phyloP scores from a whole-genome alignment of 2,329 filamentous ascomycete genomes.

The Lasiodiplodia citricola region DNA sequence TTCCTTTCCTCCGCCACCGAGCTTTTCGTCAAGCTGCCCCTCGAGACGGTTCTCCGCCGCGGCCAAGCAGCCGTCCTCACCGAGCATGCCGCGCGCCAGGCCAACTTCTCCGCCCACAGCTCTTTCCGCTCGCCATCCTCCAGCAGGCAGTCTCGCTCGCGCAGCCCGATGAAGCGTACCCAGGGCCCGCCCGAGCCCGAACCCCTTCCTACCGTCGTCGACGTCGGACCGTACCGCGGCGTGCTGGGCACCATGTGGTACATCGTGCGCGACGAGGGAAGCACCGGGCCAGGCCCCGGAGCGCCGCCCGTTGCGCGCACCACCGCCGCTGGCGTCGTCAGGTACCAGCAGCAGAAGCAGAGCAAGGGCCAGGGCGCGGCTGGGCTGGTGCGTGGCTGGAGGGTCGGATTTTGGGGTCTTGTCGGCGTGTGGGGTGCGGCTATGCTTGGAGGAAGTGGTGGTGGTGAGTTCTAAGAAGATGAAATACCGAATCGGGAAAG shows the following conservation, averaged over 20 bases:
- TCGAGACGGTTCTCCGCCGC: constrained; percentile 89
- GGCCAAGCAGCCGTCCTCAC: constrained; percentile 75
- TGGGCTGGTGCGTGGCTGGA: constrained; percentile 75
- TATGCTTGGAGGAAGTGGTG: constrained; percentile 53
- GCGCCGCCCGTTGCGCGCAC: constrained; percentile 34
- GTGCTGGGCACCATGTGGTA: constrained; percentile 89
- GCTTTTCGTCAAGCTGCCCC: constrained; percentile 82
- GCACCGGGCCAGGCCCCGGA: constrained; percentile 31
- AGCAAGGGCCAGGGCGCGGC: constrained; percentile 70
- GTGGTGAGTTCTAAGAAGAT: constrained; percentile 43
- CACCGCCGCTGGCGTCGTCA: constrained; percentile 39
- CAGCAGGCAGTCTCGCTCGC: constrained; percentile 25
- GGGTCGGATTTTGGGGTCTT: constrained; percentile 78
- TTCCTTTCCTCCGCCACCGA: constrained; percentile 82
- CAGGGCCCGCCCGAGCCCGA: neutral
- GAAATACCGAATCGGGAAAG: neutral
- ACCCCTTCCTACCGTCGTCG: constrained; percentile 72
- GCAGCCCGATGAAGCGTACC: constrained; percentile 5
- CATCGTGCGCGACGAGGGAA: constrained; percentile 83
- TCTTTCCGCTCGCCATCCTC: constrained; percentile 28
- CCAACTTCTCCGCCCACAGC: constrained; percentile 36
- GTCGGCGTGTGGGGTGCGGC: constrained; percentile 76
- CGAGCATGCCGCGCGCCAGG: constrained; percentile 39
- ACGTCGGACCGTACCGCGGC: constrained; percentile 81
- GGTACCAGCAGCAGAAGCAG: constrained; percentile 41